These are phyloP conservation scores for Rostrohypoxylon terebratum DNA, from an alignment of 495 filamentous ascomycete species.

Conservation along the genomic window DNA sequence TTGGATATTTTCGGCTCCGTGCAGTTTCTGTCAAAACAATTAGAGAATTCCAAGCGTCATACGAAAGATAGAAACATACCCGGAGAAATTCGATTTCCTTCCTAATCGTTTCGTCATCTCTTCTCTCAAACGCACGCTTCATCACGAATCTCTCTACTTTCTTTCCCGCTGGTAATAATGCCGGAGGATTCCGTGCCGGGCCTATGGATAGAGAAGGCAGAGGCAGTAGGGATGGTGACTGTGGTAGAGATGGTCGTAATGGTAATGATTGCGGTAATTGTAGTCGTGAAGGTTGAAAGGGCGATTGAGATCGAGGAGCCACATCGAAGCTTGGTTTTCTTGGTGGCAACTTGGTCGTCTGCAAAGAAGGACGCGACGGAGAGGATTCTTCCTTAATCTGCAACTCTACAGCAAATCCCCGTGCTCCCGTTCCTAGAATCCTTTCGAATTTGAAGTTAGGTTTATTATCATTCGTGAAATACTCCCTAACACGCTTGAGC, in stretches of 20 bases:
- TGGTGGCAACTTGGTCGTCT: too few species aligned
- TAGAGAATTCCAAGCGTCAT: neutral
- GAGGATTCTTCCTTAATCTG: slow-evolving; percentile 4
- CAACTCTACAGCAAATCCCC: slow-evolving; percentile 38
- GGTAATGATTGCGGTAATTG: too few species aligned
- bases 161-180: neutral
- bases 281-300: too few species aligned
- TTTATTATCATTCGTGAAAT: slow-evolving; percentile 52
- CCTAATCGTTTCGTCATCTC: neutral
- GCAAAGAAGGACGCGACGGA: slow-evolving; percentile 1
- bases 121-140: slow-evolving; percentile 20
- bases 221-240: too few species aligned
- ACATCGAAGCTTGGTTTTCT: neutral
- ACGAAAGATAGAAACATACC: neutral
- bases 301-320: too few species aligned
- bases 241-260: too few species aligned
- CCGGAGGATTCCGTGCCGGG: neutral
- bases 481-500: neutral
- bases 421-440: slow-evolving; percentile 23
- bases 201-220: neutral
- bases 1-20: slow-evolving; percentile 28
- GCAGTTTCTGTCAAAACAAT: slow-evolving; percentile 23
- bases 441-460: slow-evolving; percentile 13
- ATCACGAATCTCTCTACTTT: slow-evolving; percentile 27
- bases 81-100: slow-evolving; percentile 26